phyloP scores from a whole-genome alignment of 176 grass and related monocot genomes.

The Leersia perrieri region DNA sequence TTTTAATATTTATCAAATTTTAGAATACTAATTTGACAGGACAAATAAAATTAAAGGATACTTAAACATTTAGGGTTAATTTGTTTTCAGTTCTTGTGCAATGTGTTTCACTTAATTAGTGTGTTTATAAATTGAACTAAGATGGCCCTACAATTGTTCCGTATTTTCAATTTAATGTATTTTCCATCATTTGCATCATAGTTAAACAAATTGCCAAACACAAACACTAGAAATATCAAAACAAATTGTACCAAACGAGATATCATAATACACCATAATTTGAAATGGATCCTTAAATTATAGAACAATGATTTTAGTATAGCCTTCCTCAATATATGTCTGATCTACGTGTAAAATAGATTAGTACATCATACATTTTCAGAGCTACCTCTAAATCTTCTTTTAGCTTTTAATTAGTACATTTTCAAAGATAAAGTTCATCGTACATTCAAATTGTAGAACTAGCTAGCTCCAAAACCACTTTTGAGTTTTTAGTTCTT shows the following conservation, averaged over 20 bases:
- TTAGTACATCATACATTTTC: too few species aligned
- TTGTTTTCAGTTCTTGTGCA: too few species aligned
- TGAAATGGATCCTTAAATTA: background rate
- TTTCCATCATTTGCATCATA: background rate
- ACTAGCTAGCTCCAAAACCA: background rate
- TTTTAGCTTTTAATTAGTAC: too few species aligned
- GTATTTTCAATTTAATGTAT: background rate
- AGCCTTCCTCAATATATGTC: background rate
- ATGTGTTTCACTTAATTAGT: too few species aligned
- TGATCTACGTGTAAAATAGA: too few species aligned
- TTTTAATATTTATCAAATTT: too few species aligned
- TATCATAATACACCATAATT: background rate
- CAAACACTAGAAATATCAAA: background rate
- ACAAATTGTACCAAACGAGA: background rate
- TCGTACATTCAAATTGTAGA: background rate
- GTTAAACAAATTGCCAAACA: background rate
- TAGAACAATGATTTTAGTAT: background rate
- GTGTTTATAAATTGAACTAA: too few species aligned
- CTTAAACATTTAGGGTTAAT: too few species aligned
- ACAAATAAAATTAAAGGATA: too few species aligned
- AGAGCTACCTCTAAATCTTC: too few species aligned
- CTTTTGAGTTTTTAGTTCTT: background rate
- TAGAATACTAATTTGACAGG: too few species aligned
- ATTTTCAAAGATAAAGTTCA: background rate
- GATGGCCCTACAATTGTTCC: too few species aligned